Base-by-base conservation (phyloP, 1,284 basidiomycete genomes). In the Pseudozyma pruni region DNA sequence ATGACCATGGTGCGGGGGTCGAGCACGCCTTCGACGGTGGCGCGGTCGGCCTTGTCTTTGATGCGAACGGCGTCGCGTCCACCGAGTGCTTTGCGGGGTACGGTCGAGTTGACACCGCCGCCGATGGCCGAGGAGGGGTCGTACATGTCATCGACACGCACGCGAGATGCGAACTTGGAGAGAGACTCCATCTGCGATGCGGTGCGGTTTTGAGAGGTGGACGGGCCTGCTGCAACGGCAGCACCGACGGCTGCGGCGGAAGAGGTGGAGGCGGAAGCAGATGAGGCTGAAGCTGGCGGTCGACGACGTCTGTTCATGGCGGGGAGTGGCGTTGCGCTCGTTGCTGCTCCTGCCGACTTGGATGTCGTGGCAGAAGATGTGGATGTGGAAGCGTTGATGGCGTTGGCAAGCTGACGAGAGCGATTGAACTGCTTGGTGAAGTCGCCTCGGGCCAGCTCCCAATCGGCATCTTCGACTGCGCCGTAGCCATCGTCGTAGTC, bases 381-480 rank as follows among this genome's bases (percentile, higher is more conserved):
- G 7, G 46, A 27, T 34, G 37, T 42, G n/a, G 47, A 31, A 6
- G 53, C 42, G 31, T 46, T 33, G 41, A 75, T 53, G 10, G 76
- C 74, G 2, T 57, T 58, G 2, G 78, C 78, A 4, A 80, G 63
- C 41, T 80, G 77, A 4, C 79, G 53, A 10, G 79, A 78, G 3
- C 79, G 71, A 32, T 81, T 81, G 75, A 77, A 81, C 40, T 76
- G 75, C 60, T 81, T 81, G 8, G 80, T 81, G 33, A 81, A 81
- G 52, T 81, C 78, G 17, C 79, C 78, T 23, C 79, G 49, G 1
- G 79, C 76, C 2, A 79, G 59, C 48, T 81, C 80, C 80, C 80
- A 81, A 52, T 81, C 80, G 11, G 77, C 80, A 53, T 80, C 80
- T 34, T 81, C 78, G 25, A 81, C 77, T 2, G 64, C 63, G 16